These are phyloP conservation scores for Olyra latifolia DNA, from an alignment of 176 grass and related monocot genomes.

Conservation along the genomic window DNA sequence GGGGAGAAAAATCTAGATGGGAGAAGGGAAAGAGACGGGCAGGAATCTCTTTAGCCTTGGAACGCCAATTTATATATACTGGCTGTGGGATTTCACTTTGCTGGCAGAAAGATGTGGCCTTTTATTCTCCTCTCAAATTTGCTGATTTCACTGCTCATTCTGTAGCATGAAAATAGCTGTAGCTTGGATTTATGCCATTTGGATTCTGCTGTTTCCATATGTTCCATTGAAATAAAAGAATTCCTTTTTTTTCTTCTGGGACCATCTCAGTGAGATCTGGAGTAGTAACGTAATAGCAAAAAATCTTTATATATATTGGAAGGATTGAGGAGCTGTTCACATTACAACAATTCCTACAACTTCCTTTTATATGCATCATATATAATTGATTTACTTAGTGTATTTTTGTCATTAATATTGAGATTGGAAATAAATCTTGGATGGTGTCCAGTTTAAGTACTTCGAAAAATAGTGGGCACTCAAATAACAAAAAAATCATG, in stretches of 20 bases:
- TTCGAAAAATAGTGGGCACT: not conserved
- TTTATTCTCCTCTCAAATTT: not conserved
- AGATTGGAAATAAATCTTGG: not conserved
- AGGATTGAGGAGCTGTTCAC: too few species aligned
- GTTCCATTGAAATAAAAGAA: not conserved
- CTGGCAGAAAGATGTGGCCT: not conserved
- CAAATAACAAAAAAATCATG: not conserved
- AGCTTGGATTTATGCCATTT: not conserved
- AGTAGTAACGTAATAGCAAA: too few species aligned
- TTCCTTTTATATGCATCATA: not conserved
- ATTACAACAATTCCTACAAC: not conserved
- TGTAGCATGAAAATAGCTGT: not conserved
- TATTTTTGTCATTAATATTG: not conserved
- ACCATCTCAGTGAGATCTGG: too few species aligned
- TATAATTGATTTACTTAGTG: not conserved
- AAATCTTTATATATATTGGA: too few species aligned
- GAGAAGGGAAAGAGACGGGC: not conserved
- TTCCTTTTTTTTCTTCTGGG: not conserved
- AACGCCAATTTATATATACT: conserved; percentile 18
- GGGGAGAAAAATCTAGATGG: conserved; percentile 5
- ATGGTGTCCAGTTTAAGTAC: too few species aligned
- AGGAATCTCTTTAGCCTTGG: conserved; percentile 16
- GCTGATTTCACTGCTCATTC: not conserved
- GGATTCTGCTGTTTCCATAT: not conserved
- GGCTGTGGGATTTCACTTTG: not conserved